A percentile compares a stretch with the other conserved stretches of the same genome.
Conservation (phyloP, 2,329 filamentous ascomycete genomes). For the Rhynchosporium graminicola region DNA sequence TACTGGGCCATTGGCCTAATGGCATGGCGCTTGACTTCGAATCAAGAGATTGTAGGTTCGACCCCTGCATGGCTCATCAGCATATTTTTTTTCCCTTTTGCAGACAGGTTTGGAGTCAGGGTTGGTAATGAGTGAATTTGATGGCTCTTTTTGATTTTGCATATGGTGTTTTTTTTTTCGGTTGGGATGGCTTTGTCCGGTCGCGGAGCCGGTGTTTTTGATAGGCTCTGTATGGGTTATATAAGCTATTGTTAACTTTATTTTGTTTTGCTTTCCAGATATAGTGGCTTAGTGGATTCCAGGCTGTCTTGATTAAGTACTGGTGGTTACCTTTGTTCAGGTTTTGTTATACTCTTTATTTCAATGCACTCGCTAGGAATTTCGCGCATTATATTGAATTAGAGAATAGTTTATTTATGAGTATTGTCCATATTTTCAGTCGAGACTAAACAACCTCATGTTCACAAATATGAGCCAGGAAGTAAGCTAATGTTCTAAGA, state of each 20-base stretch:
- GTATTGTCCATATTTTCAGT: too few species aligned
- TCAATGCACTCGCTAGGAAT: neutral
- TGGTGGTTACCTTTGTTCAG: neutral
- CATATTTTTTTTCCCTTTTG: neutral
- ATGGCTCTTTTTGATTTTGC: neutral
- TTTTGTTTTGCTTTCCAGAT: too few species aligned
- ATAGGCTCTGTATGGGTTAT: too few species aligned
- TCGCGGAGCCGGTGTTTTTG: too few species aligned
- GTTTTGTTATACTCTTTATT: neutral
- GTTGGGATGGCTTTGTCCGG: too few species aligned
- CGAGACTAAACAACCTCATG: too few species aligned
- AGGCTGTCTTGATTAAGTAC: neutral
- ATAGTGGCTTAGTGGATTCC: too few species aligned
- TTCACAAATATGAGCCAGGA: too few species aligned
- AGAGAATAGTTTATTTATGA: neutral
- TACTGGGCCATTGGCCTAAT: constrained; percentile 44
- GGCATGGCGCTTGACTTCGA: constrained; percentile 54
- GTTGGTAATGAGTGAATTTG: too few species aligned
- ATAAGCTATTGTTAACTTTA: too few species aligned
- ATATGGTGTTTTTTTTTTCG: neutral
- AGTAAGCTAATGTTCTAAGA: too few species aligned
- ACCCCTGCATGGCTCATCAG: constrained; percentile 37
- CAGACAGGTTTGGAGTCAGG: too few species aligned
- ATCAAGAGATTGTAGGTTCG: constrained; percentile 54
- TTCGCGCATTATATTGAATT: neutral